phyloP scores from a whole-genome alignment of 257 asterid species.

The Coffea eugenioides region DNA sequence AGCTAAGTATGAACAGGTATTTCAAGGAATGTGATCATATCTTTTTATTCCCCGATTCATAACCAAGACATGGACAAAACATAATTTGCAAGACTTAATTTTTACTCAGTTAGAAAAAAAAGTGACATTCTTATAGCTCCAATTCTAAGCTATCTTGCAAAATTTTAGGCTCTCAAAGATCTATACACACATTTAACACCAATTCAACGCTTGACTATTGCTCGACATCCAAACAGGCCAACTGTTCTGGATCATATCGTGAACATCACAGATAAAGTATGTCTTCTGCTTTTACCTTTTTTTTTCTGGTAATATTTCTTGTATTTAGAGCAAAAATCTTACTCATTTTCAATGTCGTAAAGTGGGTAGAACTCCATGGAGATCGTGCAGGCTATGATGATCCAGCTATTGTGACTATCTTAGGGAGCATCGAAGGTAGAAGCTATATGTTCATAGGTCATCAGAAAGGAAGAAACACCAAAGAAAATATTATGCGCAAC shows the following conservation, averaged over 20 bases:
- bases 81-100: not conserved
- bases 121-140: not conserved
- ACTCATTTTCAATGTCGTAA: constrained; percentile 11
- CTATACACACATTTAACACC: constrained; percentile 47
- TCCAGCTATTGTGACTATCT: constrained; percentile 46
- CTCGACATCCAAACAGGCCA: constrained; percentile 55
- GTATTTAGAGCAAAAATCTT: constrained; percentile 4
- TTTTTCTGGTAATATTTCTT: not conserved
- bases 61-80: not conserved
- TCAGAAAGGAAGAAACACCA: constrained; percentile 53
- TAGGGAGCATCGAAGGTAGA: constrained; percentile 43
- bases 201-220: constrained; percentile 36
- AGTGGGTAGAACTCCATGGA: constrained; percentile 57
- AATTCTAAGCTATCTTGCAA: constrained; percentile 7
- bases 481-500: constrained; percentile 53
- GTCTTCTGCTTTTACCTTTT: not conserved
- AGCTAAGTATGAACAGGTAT: too few relatives aligned
- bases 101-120: not conserved
- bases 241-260: constrained; percentile 52
- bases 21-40: too few relatives aligned
- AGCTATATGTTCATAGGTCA: constrained; percentile 54
- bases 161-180: constrained; percentile 44
- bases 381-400: constrained; percentile 54
- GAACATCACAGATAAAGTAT: constrained; percentile 46
- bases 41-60: not conserved